Evolutionary conservation across 768 basidiomycete species (phyloP).

Genomic region (Lactifluus rugatus): DNA sequence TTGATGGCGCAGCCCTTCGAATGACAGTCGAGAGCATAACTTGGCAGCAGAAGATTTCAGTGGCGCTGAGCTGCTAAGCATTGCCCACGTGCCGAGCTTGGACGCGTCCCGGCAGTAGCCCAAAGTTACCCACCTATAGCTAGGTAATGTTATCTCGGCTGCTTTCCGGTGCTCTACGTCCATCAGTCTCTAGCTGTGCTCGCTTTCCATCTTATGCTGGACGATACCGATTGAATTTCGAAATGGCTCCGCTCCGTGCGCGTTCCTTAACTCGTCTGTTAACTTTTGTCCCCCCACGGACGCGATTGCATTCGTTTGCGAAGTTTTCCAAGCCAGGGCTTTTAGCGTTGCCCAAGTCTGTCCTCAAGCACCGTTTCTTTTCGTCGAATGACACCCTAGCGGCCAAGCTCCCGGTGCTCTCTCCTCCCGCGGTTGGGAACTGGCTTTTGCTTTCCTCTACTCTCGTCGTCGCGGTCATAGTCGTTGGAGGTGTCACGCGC

Average conservation of each 20-base stretch:
- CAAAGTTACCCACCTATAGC: too few species aligned
- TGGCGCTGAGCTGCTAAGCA: background rate
- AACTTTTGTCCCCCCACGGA: background rate
- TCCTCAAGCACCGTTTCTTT: slow-evolving; percentile 32
- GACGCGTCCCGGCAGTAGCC: background rate
- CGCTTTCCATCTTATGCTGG: too few species aligned
- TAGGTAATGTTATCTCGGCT: background rate
- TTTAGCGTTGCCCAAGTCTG: slow-evolving; percentile 3
- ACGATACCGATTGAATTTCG: background rate
- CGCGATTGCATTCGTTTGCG: background rate
- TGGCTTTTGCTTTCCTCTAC: slow-evolving; percentile 84
- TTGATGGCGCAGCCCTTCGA: slow-evolving; percentile 19
- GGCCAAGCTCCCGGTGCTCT: slow-evolving; percentile 43
- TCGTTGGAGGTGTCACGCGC: slow-evolving; percentile 93
- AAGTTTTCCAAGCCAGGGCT: slow-evolving; percentile 1
- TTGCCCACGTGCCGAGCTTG: background rate
- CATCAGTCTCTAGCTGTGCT: background rate
- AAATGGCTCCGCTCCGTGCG: background rate
- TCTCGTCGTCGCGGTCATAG: slow-evolving; percentile 84
- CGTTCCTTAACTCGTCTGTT: background rate
- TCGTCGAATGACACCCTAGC: slow-evolving; percentile 27
- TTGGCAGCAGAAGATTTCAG: background rate
- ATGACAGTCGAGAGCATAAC: slow-evolving; percentile 23
- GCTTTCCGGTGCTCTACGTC: background rate
- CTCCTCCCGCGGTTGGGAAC: slow-evolving; percentile 59